Evolutionary conservation across 179 eudicot genomes (phyloP).

Genomic region (Camellia oleifera): DNA sequence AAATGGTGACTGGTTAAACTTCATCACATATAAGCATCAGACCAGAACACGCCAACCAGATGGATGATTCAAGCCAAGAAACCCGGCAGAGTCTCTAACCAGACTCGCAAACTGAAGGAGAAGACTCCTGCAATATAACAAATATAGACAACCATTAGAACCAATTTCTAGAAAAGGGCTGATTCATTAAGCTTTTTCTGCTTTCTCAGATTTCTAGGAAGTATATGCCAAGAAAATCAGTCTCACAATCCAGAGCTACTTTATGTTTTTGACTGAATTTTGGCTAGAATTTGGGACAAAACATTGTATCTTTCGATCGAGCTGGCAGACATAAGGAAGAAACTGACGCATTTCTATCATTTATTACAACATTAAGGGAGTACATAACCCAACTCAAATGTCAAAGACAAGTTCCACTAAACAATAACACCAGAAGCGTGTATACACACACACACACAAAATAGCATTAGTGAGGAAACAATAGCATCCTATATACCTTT

Average conservation of each 20-base stretch:
- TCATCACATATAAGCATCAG: background rate
- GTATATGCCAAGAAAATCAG: background rate
- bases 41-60: background rate
- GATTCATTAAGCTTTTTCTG: background rate
- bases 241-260: background rate
- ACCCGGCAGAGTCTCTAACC: background rate
- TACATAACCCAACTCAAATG: too few species aligned
- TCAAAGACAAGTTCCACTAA: background rate
- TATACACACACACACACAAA: background rate
- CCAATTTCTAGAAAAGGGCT: background rate
- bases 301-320: background rate
- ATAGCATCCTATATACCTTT: background rate
- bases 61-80: background rate
- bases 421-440: background rate
- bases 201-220: background rate
- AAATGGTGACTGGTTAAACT: background rate
- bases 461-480: background rate
- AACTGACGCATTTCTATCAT: too few species aligned
- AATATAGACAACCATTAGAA: conserved; percentile 8
- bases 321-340: too few species aligned
- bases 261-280: background rate
- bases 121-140: background rate
- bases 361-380: too few species aligned
- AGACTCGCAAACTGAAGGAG: conserved; percentile 2
- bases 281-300: background rate